Percentiles rank a stretch among this genome's conserved stretches.
These are phyloP conservation scores for Monilinia fructicola DNA, from an alignment of 2,329 filamentous ascomycete species.

Conservation along the genomic window DNA sequence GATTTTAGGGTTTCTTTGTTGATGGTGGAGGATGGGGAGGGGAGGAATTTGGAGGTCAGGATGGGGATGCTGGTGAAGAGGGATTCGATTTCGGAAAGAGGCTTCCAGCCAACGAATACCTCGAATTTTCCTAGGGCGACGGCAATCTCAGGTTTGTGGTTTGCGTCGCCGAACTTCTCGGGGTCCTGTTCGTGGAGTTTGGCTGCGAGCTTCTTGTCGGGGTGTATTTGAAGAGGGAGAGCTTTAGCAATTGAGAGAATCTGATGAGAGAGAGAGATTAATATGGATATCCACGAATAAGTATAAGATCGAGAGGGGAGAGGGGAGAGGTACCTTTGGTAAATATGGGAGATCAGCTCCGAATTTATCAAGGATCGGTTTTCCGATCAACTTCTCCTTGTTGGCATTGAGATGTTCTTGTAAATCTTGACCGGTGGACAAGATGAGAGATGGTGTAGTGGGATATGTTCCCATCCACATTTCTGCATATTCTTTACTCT, in stretches of 20 bases:
- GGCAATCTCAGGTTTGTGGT: conserved; percentile 80
- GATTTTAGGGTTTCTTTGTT: conserved; percentile 57
- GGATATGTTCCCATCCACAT: conserved; percentile 63
- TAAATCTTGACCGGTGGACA: conserved; percentile 62
- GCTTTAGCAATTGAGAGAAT: conserved; percentile 75
- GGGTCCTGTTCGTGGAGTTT: conserved; percentile 65
- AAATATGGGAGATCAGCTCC: conserved; percentile 68
- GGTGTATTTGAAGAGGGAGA: conserved; percentile 72
- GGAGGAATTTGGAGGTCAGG: conserved; percentile 29
- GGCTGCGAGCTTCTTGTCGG: conserved; percentile 64
- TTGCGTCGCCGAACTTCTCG: conserved; percentile 62
- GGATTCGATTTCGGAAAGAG: conserved; percentile 56
- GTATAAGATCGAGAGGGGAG: neutral
- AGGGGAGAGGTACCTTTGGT: conserved; percentile 60
- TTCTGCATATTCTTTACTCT: conserved; percentile 62
- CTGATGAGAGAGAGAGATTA: conserved; percentile 36
- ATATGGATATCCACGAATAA: conserved; percentile 20
- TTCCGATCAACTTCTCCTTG: conserved; percentile 62
- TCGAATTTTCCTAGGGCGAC: conserved; percentile 71
- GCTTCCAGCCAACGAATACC: conserved; percentile 74
- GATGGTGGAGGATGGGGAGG: conserved; percentile 44
- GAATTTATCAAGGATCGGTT: conserved; percentile 59
- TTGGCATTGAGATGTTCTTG: conserved; percentile 63
- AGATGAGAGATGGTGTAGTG: conserved; percentile 63
- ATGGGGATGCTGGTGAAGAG: conserved; percentile 48